Evolutionary conservation across 116 monocot genomes (phyloP).

Genomic region (Zostera marina): DNA sequence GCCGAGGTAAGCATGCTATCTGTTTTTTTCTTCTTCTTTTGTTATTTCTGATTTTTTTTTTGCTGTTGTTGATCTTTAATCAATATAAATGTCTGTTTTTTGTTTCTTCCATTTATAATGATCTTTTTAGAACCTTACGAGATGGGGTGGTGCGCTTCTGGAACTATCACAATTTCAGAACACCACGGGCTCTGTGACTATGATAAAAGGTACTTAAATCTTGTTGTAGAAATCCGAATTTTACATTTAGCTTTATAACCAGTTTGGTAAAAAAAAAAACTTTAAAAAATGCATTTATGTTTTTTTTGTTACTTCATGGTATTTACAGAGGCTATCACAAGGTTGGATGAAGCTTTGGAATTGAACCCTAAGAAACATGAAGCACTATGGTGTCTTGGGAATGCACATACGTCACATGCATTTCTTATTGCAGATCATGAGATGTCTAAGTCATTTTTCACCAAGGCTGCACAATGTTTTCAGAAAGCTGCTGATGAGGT

Average conservation of each 20-base stretch:
- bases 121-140: slow-evolving; percentile 75
- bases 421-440: slow-evolving; percentile 12
- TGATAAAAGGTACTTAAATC: slow-evolving; percentile 24
- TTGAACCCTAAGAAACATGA: no score
- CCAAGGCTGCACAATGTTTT: slow-evolving; percentile 12
- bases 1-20: slow-evolving; percentile 34
- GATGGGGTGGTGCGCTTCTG: slow-evolving; percentile 68
- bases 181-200: slow-evolving; percentile 17
- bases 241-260: slow-evolving; percentile 3
- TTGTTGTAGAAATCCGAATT: no score
- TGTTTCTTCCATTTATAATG: no score
- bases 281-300: no score
- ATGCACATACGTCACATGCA: slow-evolving; percentile 22
- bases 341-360: no score
- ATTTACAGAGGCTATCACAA: no score
- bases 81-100: not conserved
- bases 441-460: slow-evolving; percentile 7
- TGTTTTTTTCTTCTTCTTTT: no score
- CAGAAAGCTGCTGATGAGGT: slow-evolving; percentile 11
- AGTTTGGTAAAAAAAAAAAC: no score
- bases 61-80: no score
- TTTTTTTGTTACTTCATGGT: no score
- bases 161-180: slow-evolving; percentile 45
- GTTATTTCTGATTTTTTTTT: no score
- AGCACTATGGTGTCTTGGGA: slow-evolving; percentile 19